Evolutionary conservation across 805 yeast species (phyloP), one percentile per base, ranked within the genome.

Genomic region (Torulaspora franciscae): DNA sequence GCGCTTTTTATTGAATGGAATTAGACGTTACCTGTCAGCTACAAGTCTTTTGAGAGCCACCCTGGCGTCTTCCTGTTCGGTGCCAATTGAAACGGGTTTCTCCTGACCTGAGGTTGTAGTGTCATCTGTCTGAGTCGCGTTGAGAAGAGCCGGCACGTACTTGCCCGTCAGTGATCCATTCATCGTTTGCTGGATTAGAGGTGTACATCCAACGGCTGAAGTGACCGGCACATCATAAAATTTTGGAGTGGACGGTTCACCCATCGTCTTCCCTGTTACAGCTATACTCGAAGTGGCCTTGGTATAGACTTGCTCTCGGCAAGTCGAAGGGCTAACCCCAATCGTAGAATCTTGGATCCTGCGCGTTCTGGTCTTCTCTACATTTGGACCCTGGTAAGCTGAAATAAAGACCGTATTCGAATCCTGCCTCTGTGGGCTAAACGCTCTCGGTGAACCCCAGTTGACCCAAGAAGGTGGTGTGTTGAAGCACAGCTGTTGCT

Each of bases 131-230:
- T 15, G 37, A 14, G 29, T 40, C 7, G 17, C 29, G 13, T 47
- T 28, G 28, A 52, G 52, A 28, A 58, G 33, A 2, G 38, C 48
- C 6, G 57, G 50, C 8, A 53, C 32, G 30, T 41, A 47, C 35
- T 53, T 58, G 4, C 55, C 39, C 24, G 54, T 50, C 32, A 59
- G 39, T 9, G 62, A 56, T 19, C 64, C 66, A 44, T 55, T 54
- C 66, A 62, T 62, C 3, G 66, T 57, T 32, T 61, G 64, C 42
- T 62, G 66, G 13, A 62, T 60, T 23, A 62, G 46, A 7, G 67
- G 66, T 6, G 67, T 63, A 36, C 60, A 59, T 39, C 59, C 63
- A 13, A 61, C 47, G 32, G 51, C 37, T n/a, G 48, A 28, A 4
- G 56, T 54, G 23, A 42, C 37, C 26, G 48, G 50, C 24, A 43